A percentile compares a stretch with the other conserved stretches of the same genome.
Evolutionary conservation across 768 basidiomycete species (phyloP).

Genomic region (Boletus bicolor): DNA sequence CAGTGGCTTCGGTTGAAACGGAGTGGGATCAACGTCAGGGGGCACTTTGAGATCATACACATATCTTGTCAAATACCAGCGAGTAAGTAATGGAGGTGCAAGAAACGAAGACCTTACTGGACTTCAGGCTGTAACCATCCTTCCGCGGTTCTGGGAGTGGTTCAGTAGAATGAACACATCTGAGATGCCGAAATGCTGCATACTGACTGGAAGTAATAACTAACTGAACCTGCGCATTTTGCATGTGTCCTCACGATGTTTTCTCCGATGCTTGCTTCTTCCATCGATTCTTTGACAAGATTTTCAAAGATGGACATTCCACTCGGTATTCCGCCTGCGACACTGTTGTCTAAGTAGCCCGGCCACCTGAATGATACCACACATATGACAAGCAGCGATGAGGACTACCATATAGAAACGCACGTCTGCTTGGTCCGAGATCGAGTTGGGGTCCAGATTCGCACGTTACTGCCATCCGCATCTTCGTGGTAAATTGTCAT

Average conservation of each 20-base stretch:
- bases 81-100: background rate
- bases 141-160: conserved; percentile 18
- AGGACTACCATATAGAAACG: conserved; percentile 25
- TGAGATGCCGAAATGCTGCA: background rate
- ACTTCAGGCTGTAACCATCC: conserved; percentile 84
- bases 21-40: conserved; percentile 38
- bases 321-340: conserved; percentile 88
- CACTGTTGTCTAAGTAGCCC: conserved; percentile 83
- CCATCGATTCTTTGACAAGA: conserved; percentile 87
- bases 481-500: conserved; percentile 62
- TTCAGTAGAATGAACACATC: background rate
- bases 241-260: conserved; percentile 58
- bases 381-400: background rate
- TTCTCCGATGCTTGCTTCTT: conserved; percentile 83
- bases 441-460: conserved; percentile 86
- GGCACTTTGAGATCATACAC: conserved; percentile 82
- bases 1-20: conserved; percentile 64
- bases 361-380: conserved; percentile 56
- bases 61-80: conserved; percentile 49
- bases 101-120: conserved; percentile 47
- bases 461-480: conserved; percentile 39
- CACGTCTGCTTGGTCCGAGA: conserved; percentile 87
- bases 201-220: conserved; percentile 74
- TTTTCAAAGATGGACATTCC: conserved; percentile 71
- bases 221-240: conserved; percentile 63